Evolutionary conservation across 139 green algal species (phyloP), one percentile per base, ranked within the genome.

Genomic region (Picochlorum sp.): DNA sequence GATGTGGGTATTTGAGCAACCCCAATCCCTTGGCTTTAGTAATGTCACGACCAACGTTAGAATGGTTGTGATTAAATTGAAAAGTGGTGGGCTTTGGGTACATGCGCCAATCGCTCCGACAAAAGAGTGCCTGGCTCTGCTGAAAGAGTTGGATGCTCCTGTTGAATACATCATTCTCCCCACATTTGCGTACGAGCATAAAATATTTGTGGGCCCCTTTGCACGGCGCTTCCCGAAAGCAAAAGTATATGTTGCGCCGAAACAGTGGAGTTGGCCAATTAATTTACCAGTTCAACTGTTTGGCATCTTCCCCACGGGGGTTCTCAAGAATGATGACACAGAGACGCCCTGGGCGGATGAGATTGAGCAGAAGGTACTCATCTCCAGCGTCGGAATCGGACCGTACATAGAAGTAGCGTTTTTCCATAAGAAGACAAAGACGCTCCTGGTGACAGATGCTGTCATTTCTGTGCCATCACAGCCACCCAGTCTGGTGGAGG

Each of bases 101-200:
- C 86, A 97, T 56, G 82, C 87, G 1, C 89, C 90, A 51, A 74
- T 96, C 18, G 90, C 90, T 3, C 89, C 90, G 20, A 97, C 90
- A 0, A 46, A 62, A 57, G 72, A 85, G 61, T 77, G 63, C 49
- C 13, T 80, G 4, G 6, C 49, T 4, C 21, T 79, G n/a, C 15
- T 80, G n/a, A 73, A 74, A 63, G 82, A 91, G 73, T 63, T 96
- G 45, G 80, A 79, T 30, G 77, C 73, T 0, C 77, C 76, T 4
- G 89, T 97, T 20, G 77, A 90, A 66, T 75, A 94, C 80, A 92
- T 95, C 16, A 78, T 96, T 24, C 73, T 92, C 66, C 79, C 87
- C 54, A 96, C 89, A 0, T 90, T 85, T 79, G 91, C 87, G 0
- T 92, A 95, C 41, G 91, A 97, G 74, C 91, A 97, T 79, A 96